These are phyloP conservation scores for Colletotrichum sp. DNA, from an alignment of 2,329 filamentous ascomycete genomes.

Conservation along the genomic window DNA sequence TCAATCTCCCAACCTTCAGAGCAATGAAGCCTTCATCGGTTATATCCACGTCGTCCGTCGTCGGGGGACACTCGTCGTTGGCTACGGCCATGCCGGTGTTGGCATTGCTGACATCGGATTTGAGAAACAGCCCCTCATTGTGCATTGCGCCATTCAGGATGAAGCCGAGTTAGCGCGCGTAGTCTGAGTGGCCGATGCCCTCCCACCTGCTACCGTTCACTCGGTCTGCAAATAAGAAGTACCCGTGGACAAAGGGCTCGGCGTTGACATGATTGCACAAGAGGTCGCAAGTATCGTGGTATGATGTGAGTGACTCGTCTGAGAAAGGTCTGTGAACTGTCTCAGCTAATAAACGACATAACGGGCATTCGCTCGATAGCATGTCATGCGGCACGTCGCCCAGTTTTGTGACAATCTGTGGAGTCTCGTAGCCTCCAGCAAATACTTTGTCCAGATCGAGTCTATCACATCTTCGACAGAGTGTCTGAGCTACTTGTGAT, in stretches of 20 bases:
- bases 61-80: fast-evolving
- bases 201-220: not conserved
- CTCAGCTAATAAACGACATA: not conserved
- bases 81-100: fast-evolving
- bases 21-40: not conserved
- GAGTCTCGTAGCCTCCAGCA: not conserved
- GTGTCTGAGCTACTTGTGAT: fast-evolving
- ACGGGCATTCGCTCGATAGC: not conserved
- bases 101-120: not conserved
- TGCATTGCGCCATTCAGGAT: not conserved
- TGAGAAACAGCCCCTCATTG: not conserved
- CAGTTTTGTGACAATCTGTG: not conserved
- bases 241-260: fast-evolving
- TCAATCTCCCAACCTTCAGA: not conserved
- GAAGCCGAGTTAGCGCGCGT: no score
- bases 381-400: not conserved
- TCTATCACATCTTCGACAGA: not conserved
- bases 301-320: not conserved
- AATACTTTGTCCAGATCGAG: not conserved
- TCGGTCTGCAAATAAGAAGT: not conserved
- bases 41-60: not conserved
- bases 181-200: not conserved
- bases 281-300: not conserved
- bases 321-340: not conserved
- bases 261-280: not conserved